These are phyloP conservation scores for Rhypophila decipiens DNA, from an alignment of 495 filamentous ascomycete genomes.

Conservation along the genomic window DNA sequence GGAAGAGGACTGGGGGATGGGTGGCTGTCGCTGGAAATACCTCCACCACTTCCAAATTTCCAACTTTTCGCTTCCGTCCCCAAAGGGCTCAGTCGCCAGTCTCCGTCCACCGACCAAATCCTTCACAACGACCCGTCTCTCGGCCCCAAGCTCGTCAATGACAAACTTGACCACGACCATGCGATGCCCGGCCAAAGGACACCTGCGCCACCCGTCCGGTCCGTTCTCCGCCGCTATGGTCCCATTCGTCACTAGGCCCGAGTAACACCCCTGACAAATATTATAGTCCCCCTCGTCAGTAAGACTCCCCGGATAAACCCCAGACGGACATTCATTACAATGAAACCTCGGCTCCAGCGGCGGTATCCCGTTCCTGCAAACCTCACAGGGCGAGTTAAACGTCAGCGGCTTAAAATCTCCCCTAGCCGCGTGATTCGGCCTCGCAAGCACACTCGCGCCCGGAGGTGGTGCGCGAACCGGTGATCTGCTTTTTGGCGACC, in stretches of 20 bases:
- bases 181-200: constrained; percentile 62
- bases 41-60: no score
- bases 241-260: constrained; percentile 49
- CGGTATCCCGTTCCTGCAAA: constrained; percentile 65
- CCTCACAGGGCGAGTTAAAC: constrained; percentile 65
- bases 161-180: constrained; percentile 76
- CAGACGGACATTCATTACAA: constrained; percentile 47
- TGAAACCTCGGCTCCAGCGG: constrained; percentile 65
- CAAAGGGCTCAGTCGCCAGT: constrained; percentile 40
- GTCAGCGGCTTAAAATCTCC: constrained; percentile 48
- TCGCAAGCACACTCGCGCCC: constrained; percentile 28
- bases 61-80: no score
- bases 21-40: no score
- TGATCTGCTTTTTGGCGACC: background rate
- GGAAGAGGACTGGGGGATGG: no score
- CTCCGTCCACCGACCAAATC: constrained; percentile 67
- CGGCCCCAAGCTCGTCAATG: constrained; percentile 48
- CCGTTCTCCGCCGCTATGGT: constrained; percentile 69
- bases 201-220: constrained; percentile 71
- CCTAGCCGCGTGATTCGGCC: constrained; percentile 26
- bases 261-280: constrained; percentile 72
- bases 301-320: no score
- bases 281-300: constrained; percentile 79
- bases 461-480: constrained; percentile 10
- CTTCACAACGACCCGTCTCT: constrained; percentile 41